A percentile compares a stretch with the other conserved stretches of the same genome.
Evolutionary conservation across 2,329 filamentous ascomycete genomes (phyloP).

Genomic region (Ophiocordyceps camponoti-rufipedis): DNA sequence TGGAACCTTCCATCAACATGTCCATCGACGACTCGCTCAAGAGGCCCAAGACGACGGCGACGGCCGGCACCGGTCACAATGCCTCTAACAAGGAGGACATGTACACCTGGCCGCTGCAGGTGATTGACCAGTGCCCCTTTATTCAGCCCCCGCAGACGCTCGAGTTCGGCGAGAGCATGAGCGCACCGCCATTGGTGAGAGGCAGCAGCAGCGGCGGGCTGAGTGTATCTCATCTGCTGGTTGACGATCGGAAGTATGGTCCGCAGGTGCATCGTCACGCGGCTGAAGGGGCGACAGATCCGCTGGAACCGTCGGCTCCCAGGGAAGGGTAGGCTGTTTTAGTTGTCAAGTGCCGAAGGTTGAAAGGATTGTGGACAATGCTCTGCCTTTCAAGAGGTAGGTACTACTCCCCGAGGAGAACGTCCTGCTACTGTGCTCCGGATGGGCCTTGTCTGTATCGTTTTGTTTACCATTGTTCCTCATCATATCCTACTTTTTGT

Average conservation of each 20-base stretch:
- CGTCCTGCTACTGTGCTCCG: too few species aligned
- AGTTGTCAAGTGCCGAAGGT: slow-evolving; percentile 5
- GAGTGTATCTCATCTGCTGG: slow-evolving; percentile 40
- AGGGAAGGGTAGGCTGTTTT: slow-evolving; percentile 5
- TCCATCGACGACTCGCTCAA: slow-evolving; percentile 27
- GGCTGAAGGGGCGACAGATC: slow-evolving; percentile 8
- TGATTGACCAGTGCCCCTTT: slow-evolving; percentile 12
- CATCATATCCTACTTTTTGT: background rate
- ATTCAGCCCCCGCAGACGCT: slow-evolving; percentile 13
- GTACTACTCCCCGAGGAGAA: too few species aligned
- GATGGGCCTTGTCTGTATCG: too few species aligned
- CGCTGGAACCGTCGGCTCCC: slow-evolving; percentile 7
- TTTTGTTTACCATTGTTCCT: too few species aligned
- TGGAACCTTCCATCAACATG: slow-evolving; percentile 34
- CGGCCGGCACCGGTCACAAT: slow-evolving; percentile 19
- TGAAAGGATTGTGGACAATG: background rate
- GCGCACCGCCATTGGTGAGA: slow-evolving; percentile 19
- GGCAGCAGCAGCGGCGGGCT: slow-evolving; percentile 27
- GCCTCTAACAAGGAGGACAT: slow-evolving; percentile 27
- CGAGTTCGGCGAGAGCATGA: slow-evolving; percentile 23
- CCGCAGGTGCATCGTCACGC: slow-evolving; percentile 9
- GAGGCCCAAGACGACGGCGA: slow-evolving; percentile 17
- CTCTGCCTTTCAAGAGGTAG: too few species aligned
- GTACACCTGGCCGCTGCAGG: slow-evolving; percentile 19
- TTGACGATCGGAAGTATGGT: slow-evolving; percentile 28